Percentiles rank a stretch among this genome's conserved stretches.
Conservation (phyloP, 495 filamentous ascomycete genomes). For the Tetracladium setigerum region DNA sequence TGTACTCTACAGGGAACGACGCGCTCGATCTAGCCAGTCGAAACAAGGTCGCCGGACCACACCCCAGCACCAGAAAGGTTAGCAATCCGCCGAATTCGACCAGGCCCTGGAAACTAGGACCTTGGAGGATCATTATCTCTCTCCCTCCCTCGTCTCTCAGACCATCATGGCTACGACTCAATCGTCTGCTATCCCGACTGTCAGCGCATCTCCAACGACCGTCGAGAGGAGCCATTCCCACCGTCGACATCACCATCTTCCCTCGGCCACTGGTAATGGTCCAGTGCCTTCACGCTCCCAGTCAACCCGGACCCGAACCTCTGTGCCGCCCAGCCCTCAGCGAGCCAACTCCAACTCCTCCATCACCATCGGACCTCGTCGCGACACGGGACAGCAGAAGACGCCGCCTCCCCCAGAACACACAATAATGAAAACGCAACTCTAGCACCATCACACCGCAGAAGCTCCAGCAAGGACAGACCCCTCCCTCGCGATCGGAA, state of each 20-base stretch:
- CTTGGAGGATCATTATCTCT: no score
- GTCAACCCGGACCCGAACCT: conserved; percentile 9
- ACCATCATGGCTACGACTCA: conserved; percentile 14
- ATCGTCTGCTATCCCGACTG: conserved; percentile 7
- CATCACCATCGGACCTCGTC: conserved; percentile 28
- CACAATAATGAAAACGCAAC: conserved; percentile 36
- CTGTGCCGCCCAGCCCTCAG: conserved; percentile 20
- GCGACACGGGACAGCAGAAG: conserved; percentile 24
- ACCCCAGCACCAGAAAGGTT: no score
- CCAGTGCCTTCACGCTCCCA: conserved; percentile 11
- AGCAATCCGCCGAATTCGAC: no score
- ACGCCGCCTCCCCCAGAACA: conserved; percentile 13
- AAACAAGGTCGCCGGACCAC: no score
- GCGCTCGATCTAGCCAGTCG: no score
- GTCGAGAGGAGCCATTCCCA: conserved; percentile 10
- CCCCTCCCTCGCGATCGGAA: conserved; percentile 22
- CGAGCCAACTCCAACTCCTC: conserved; percentile 24
- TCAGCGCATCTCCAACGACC: conserved; percentile 9
- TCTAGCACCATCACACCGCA: conserved; percentile 30
- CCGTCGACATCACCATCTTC: conserved; percentile 7
- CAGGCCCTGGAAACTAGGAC: no score
- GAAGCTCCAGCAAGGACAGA: conserved; percentile 32
- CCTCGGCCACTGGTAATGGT: background rate
- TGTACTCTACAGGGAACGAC: background rate
- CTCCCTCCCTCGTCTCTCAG: background rate